A percentile compares a stretch with the other conserved stretches of the same genome.
Evolutionary conservation across 2,329 filamentous ascomycete genomes (phyloP).

Genomic region (Onygena corvina): DNA sequence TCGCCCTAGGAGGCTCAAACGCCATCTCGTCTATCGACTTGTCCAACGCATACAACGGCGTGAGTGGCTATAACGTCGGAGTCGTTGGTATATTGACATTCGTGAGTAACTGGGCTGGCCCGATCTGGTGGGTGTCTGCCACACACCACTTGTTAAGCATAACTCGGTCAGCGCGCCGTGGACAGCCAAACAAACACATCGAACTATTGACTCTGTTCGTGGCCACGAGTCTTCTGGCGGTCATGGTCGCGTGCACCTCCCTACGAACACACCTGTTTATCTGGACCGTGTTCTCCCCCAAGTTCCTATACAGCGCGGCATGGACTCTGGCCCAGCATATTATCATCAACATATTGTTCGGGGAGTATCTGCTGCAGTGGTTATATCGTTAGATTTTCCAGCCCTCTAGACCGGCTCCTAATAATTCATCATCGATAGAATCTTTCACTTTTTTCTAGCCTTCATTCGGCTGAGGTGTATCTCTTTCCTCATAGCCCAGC

Average conservation of each 20-base stretch:
- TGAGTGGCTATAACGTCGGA: constrained; percentile 66
- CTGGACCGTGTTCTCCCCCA: constrained; percentile 97
- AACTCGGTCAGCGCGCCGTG: constrained; percentile 11
- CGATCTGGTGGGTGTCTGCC: constrained; percentile 72
- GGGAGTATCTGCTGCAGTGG: constrained; percentile 45
- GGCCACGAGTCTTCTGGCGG: constrained; percentile 51
- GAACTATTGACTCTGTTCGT: constrained; percentile 59
- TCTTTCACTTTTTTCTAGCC: not conserved
- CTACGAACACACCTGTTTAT: constrained; percentile 87
- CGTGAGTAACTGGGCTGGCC: constrained; percentile 78
- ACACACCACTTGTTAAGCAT: constrained; percentile 29
- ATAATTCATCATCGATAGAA: not conserved
- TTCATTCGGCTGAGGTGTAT: too few relatives aligned
- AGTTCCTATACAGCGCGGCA: constrained; percentile 82
- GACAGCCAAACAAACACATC: constrained; percentile 22
- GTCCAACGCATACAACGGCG: constrained; percentile 87
- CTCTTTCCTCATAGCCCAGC: constrained; percentile 13
- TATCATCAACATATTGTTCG: constrained; percentile 53
- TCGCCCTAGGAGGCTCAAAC: constrained; percentile 81
- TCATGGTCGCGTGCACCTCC: constrained; percentile 80
- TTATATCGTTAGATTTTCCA: constrained; percentile 13
- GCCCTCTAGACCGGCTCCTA: not conserved
- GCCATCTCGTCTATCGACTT: constrained; percentile 92
- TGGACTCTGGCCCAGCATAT: constrained; percentile 80
- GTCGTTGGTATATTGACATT: constrained; percentile 77